Evolutionary conservation across 2,329 filamentous ascomycete species (phyloP), one percentile per base, ranked within the genome.

Genomic region (Monosporascus sp.): DNA sequence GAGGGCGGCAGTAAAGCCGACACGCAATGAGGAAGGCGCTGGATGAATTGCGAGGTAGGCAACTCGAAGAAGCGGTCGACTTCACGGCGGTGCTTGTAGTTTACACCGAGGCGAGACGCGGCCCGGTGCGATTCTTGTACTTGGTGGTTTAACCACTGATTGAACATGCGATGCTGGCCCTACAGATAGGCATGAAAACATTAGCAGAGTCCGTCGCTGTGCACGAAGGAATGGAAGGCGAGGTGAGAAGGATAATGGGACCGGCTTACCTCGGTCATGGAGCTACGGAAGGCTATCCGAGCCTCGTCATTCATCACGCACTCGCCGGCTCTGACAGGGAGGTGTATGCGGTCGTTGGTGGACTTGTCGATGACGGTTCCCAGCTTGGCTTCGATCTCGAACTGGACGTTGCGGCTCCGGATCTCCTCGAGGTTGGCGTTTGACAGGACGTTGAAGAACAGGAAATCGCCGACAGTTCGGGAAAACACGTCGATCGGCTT

Each of bases 381-480:
- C 48, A 97, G 77, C 70, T 97, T 97, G 9, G 91, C 94, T 73
- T 99, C 94, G 52, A 99, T 89, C 71, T 99, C 94, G 51, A 97
- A 85, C 55, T 90, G 81, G 16, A 91, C 86, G 7, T 84, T 84
- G 17, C 81, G 78, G 50, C 80, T 80, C 17, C 75, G 71, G 20
- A 88, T 80, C 60, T 88, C 84, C 35, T 79, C 79, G 38, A 85
- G 77, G 59, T 89, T 83, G n/a, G 80, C 76, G 56, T 85, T 84
- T 50, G 79, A 75, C 7, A 94, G 78, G 19, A 94, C 86, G 52
- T 87, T 78, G 48, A 82, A 68, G 66, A 86, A 95, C 11, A 97
- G 74, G 63, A 91, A 96, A 66, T 96, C 89, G 56, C 87, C 89
- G n/a, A 96, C 79, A 19, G 78, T 69, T 62, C 85, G 87, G n/a